Conservation (phyloP, 345 rosid genomes). For the Hibiscus syriacus region DNA sequence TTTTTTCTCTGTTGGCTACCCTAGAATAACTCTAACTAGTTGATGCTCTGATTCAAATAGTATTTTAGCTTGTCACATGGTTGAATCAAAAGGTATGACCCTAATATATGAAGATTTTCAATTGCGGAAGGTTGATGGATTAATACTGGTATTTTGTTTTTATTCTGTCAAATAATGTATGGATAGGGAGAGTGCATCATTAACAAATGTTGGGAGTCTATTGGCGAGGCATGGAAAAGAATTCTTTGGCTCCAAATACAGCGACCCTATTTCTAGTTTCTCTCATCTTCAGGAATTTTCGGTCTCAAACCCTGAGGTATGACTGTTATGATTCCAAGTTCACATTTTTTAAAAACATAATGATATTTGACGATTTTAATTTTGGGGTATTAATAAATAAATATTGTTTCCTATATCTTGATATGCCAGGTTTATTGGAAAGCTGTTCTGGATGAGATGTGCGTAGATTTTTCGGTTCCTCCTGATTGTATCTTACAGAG, state of each 20-base stretch:
- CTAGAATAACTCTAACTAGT: neutral
- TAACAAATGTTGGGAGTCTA: constrained; percentile 62
- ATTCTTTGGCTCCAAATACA: constrained; percentile 57
- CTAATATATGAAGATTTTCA: neutral
- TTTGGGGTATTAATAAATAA: neutral
- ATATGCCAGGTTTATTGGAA: constrained; percentile 70
- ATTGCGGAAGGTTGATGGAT: neutral
- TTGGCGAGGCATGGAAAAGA: constrained; percentile 65
- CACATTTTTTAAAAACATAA: neutral
- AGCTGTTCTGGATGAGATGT: constrained; percentile 58
- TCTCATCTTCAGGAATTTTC: too few species aligned
- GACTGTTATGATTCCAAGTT: too few species aligned
- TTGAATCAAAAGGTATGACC: neutral
- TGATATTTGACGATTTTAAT: neutral
- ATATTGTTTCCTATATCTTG: constrained; percentile 12
- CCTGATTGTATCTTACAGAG: constrained; percentile 48
- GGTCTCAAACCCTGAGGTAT: too few species aligned
- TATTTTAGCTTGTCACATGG: neutral
- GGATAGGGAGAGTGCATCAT: constrained; percentile 47
- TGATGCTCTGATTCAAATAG: neutral
- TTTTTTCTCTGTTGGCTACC: neutral
- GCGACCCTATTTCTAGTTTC: constrained; percentile 67
- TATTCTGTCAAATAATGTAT: neutral
- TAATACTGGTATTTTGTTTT: neutral
- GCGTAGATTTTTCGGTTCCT: constrained; percentile 48